These are phyloP conservation scores for Ceratocystis ficicola DNA, from an alignment of 2,329 filamentous ascomycete genomes.

Conservation along the genomic window DNA sequence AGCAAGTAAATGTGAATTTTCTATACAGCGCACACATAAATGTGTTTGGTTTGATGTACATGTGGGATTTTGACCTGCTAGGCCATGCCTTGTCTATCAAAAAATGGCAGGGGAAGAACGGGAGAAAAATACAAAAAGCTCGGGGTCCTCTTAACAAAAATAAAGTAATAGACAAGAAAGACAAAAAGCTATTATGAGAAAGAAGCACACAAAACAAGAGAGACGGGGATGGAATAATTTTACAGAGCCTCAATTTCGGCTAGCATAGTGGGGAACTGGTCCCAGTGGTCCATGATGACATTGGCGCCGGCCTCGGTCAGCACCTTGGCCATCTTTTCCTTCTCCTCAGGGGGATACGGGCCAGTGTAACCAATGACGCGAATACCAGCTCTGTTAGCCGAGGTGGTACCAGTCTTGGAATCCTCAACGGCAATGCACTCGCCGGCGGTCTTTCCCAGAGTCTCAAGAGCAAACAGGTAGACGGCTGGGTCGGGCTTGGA, in stretches of 20 bases:
- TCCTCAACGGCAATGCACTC: slow-evolving; percentile 79
- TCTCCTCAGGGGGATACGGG: slow-evolving; percentile 52
- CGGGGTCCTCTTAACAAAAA: neutral
- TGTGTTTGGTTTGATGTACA: neutral
- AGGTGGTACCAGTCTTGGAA: slow-evolving; percentile 71
- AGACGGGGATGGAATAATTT: neutral
- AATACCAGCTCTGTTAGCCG: slow-evolving; percentile 61
- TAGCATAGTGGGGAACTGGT: slow-evolving; percentile 40
- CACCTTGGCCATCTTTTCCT: slow-evolving; percentile 51
- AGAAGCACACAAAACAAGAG: slow-evolving; percentile 2
- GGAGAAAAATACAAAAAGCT: neutral
- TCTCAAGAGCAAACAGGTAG: slow-evolving; percentile 65
- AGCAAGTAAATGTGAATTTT: neutral
- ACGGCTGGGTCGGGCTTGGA: slow-evolving; percentile 85
- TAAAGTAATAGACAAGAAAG: neutral
- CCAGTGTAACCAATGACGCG: slow-evolving; percentile 77
- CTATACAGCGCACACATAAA: neutral
- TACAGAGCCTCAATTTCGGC: slow-evolving; percentile 34
- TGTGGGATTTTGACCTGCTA: neutral
- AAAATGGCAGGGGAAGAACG: neutral
- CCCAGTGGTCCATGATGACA: slow-evolving; percentile 50
- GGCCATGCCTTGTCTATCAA: neutral
- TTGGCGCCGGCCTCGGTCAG: slow-evolving; percentile 50
- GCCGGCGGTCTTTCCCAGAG: slow-evolving; percentile 55
- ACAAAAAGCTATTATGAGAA: slow-evolving; percentile 3